phyloP scores from a whole-genome alignment of 495 filamentous ascomycete genomes.

The Neurospora discreta region DNA sequence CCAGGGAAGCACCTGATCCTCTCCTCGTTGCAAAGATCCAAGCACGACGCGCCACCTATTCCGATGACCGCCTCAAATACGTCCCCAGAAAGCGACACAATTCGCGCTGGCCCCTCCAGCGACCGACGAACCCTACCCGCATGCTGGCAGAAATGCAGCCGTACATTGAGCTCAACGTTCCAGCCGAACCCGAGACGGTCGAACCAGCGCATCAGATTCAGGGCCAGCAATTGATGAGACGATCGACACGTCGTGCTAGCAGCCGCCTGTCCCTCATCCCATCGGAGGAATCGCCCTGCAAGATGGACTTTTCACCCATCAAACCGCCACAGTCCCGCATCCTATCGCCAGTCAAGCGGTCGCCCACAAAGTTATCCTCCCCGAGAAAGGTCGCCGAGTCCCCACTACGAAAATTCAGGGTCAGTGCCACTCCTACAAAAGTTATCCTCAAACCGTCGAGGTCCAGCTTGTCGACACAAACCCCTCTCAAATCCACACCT shows the following conservation, averaged over 20 bases:
- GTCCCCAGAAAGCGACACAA: constrained; percentile 26
- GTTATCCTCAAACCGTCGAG: constrained; percentile 18
- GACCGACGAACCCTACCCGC: constrained; percentile 3
- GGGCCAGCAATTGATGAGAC: constrained; percentile 11
- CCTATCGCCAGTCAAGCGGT: constrained; percentile 14
- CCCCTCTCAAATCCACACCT: constrained; percentile 14
- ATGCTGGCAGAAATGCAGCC: constrained; percentile 16
- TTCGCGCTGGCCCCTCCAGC: constrained; percentile 21
- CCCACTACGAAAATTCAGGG: constrained; percentile 12
- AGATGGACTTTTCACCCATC: constrained; percentile 11
- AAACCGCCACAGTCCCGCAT: constrained; percentile 1
- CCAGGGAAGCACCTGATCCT: not conserved
- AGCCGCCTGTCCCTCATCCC: constrained; percentile 19
- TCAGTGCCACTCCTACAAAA: constrained; percentile 18
- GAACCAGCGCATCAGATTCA: constrained; percentile 10
- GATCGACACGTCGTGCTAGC: constrained; percentile 18
- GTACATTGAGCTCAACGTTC: constrained; percentile 10
- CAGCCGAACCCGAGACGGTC: constrained; percentile 1
- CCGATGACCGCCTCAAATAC: constrained; percentile 11
- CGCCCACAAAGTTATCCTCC: constrained; percentile 2
- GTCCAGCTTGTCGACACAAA: constrained; percentile 4
- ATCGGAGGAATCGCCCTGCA: constrained; percentile 13
- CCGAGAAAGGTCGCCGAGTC: constrained; percentile 19
- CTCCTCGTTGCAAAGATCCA: not conserved
- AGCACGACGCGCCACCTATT: constrained; percentile 10